phyloP scores from a whole-genome alignment of 768 basidiomycete species.

The Rhodotorula sphaerocarpa region DNA sequence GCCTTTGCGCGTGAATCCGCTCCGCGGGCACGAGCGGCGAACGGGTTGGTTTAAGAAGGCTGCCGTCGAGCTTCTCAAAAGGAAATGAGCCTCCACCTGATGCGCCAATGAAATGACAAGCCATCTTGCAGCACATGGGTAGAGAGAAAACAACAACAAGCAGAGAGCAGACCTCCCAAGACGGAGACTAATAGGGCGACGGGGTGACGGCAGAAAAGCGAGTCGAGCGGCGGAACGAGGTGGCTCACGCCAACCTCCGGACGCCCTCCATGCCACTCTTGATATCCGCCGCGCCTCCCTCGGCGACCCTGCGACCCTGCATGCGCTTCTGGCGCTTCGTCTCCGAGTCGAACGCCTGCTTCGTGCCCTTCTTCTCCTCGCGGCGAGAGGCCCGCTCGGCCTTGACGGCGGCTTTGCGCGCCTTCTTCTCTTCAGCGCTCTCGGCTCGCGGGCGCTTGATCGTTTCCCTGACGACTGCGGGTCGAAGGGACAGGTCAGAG shows the following conservation, averaged over 20 bases:
- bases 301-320: constrained; percentile 24
- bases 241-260: constrained; percentile 17
- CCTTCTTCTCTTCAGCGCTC: constrained; percentile 49
- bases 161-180: too few species aligned
- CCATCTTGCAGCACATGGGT: too few species aligned
- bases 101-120: too few species aligned
- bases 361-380: constrained; percentile 47
- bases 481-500: background rate
- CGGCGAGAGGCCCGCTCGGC: constrained; percentile 46
- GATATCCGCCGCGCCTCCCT: constrained; percentile 34
- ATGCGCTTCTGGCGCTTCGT: constrained; percentile 43
- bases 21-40: too few species aligned
- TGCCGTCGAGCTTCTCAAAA: too few species aligned
- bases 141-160: too few species aligned
- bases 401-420: constrained; percentile 48
- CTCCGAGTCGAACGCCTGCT: constrained; percentile 46
- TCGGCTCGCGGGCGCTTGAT: constrained; percentile 67
- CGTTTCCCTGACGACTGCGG: constrained; percentile 48
- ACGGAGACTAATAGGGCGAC: too few species aligned
- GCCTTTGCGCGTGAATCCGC: too few species aligned
- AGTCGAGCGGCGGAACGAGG: background rate
- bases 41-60: too few species aligned
- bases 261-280: constrained; percentile 27
- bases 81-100: too few species aligned
- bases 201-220: background rate